phyloP scores from a whole-genome alignment of 2,329 filamentous ascomycete species.

The Epichloe baconii region DNA sequence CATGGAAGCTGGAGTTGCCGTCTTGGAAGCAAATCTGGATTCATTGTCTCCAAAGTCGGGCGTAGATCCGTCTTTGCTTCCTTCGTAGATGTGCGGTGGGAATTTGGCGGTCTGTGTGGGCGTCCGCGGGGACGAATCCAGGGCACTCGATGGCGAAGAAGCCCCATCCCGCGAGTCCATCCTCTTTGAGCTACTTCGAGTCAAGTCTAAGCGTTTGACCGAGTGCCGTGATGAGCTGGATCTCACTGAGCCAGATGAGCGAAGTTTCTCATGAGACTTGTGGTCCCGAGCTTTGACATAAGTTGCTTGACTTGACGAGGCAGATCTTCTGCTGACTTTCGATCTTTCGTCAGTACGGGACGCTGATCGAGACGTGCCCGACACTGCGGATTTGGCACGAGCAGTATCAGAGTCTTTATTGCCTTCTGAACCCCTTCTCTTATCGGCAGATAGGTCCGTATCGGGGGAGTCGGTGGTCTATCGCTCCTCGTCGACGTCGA shows the following conservation, averaged over 20 bases:
- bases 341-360: slow-evolving; percentile 37
- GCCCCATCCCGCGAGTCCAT: slow-evolving; percentile 30
- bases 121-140: slow-evolving; percentile 47
- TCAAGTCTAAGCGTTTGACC: slow-evolving; percentile 25
- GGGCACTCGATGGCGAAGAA: slow-evolving; percentile 32
- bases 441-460: slow-evolving; percentile 42
- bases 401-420: slow-evolving; percentile 9
- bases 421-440: slow-evolving; percentile 24
- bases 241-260: slow-evolving; percentile 20
- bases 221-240: slow-evolving; percentile 23
- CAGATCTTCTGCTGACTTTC: slow-evolving; percentile 40
- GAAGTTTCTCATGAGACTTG: slow-evolving; percentile 23
- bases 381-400: slow-evolving; percentile 31
- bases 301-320: slow-evolving; percentile 45
- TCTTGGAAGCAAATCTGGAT: slow-evolving; percentile 20
- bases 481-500: slow-evolving; percentile 27
- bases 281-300: slow-evolving; percentile 28
- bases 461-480: slow-evolving; percentile 52
- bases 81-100: slow-evolving; percentile 29
- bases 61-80: slow-evolving; percentile 24
- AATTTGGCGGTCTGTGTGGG: slow-evolving; percentile 43
- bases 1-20: slow-evolving; percentile 24
- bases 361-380: slow-evolving; percentile 28
- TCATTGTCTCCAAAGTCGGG: slow-evolving; percentile 22
- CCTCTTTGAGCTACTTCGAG: slow-evolving; percentile 17